Percentiles rank a stretch among this genome's conserved stretches.
These are phyloP conservation scores for Gymnopilus dilepis DNA, from an alignment of 768 basidiomycete genomes.

Conservation along the genomic window DNA sequence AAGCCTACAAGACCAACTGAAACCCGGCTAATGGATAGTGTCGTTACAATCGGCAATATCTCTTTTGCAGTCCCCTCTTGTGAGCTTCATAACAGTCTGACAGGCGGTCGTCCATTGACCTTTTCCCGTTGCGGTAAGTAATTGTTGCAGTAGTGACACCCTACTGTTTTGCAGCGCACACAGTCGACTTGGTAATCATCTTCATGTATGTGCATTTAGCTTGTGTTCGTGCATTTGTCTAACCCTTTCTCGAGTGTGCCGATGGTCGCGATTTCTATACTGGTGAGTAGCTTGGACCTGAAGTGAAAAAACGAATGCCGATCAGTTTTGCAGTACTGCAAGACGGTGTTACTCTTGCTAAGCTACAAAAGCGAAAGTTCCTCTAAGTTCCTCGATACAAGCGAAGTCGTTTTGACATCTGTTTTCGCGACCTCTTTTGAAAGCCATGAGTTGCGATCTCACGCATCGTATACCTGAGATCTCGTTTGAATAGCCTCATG, in stretches of 20 bases:
- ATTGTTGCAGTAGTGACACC: constrained; percentile 6
- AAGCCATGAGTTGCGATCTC: background rate
- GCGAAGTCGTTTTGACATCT: background rate
- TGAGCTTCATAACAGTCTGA: background rate
- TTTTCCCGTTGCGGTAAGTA: background rate
- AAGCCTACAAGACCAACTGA: constrained; percentile 8
- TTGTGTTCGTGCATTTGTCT: too few relatives aligned
- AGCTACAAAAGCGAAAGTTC: background rate
- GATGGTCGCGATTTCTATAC: constrained; percentile 4
- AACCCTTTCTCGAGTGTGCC: constrained; percentile 4
- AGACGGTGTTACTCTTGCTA: background rate
- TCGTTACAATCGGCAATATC: constrained; percentile 14
- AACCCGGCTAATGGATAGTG: constrained; percentile 8
- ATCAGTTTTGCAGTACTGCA: background rate
- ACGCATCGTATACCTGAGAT: background rate
- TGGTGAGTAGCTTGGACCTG: background rate
- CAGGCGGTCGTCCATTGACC: background rate
- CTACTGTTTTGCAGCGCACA: constrained; percentile 8
- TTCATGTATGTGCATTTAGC: constrained; percentile 13
- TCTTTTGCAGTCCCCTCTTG: constrained; percentile 2
- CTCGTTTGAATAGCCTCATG: too few relatives aligned
- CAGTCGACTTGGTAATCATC: constrained; percentile 7
- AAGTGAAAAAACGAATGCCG: background rate
- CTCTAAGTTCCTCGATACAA: background rate
- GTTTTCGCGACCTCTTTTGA: background rate